Evolutionary conservation across 192 early-diverging fungal genomes (phyloP), one percentile per base, ranked within the genome.

Genomic region (Podila epicladia): DNA sequence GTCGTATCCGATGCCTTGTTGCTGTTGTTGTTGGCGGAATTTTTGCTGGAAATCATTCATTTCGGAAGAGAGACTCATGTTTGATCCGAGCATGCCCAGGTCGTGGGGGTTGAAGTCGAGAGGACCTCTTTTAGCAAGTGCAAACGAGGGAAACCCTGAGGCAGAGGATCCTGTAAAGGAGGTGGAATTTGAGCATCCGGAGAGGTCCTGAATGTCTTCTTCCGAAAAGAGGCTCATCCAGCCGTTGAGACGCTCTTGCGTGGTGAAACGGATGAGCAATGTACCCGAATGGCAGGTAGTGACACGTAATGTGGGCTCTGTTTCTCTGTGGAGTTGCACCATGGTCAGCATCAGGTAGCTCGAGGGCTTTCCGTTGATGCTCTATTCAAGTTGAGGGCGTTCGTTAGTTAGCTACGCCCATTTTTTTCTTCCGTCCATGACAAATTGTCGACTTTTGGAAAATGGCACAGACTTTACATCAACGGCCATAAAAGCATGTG

Each of bases 331-430:
- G 15, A 33, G 22, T 49, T 64, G 74, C 0, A 4, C 58, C 74
- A 75, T 75, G 26, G 57, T 26, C 4, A 38, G 33, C 64, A 77
- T 71, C 2, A 71, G 74, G 58, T 77, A 71, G 19, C 74, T 77
- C 4, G 53, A 38, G 0, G 64, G 61, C 26, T 35, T 69, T 17
- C 64, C 64, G 24, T 67, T 57, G 0, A 31, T 26, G 26, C 68
- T 71, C 74, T 77, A 35, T 35, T 9, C 13, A 57, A 5, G 20
- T n/a, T 9, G 32, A 31, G 35, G 49, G 31, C 4, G 17, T 45
- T 12, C 17, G 41, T 45, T 45, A 0, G 38, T 12, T 41, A 41
- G 38, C 38, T n/a, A 5, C 12, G 38, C 12, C 38, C 12, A 41
- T 12, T 12, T 45, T 13, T 12, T 45, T 45, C n/a, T n/a, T 45